A percentile compares a stretch with the other conserved stretches of the same genome.
These are phyloP conservation scores for Wickerhamiella musiphila DNA, from an alignment of 805 yeast species.

Conservation along the genomic window DNA sequence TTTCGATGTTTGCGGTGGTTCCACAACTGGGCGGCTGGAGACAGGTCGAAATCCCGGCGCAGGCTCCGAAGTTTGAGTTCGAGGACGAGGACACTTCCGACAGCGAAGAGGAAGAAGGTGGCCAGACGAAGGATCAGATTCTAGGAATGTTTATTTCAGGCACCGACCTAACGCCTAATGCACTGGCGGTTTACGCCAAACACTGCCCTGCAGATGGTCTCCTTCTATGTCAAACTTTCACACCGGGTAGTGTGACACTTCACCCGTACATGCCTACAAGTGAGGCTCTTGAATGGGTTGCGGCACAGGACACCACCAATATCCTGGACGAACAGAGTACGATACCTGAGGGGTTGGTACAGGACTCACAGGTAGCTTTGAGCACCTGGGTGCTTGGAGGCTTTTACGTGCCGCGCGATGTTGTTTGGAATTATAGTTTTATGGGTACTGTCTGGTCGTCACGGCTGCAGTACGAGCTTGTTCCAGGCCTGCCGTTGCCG, in stretches of 20 bases:
- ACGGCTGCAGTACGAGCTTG: slow-evolving; percentile 40
- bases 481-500: slow-evolving; percentile 61
- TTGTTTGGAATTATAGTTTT: slow-evolving; percentile 82
- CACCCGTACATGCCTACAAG: slow-evolving; percentile 43
- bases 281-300: slow-evolving; percentile 71
- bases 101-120: too few species aligned
- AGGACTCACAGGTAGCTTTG: slow-evolving; percentile 43
- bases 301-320: slow-evolving; percentile 4
- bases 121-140: slow-evolving; percentile 55
- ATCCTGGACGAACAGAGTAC: slow-evolving; percentile 20
- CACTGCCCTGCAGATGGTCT: slow-evolving; percentile 29
- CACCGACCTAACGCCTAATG: slow-evolving; percentile 47
- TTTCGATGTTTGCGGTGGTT: slow-evolving; percentile 53
- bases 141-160: slow-evolving; percentile 64
- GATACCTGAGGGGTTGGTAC: slow-evolving; percentile 28
- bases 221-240: slow-evolving; percentile 48
- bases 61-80: slow-evolving; percentile 24
- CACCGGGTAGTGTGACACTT: slow-evolving; percentile 72
- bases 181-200: slow-evolving; percentile 42
- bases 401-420: slow-evolving; percentile 70
- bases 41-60: slow-evolving; percentile 41
- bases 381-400: slow-evolving; percentile 66
- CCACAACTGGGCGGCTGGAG: slow-evolving; percentile 75
- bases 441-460: slow-evolving; percentile 70
- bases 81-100: slow-evolving; percentile 22